These are phyloP conservation scores for Colletotrichum siamense DNA, from an alignment of 2,329 filamentous ascomycete species.

Conservation along the genomic window DNA sequence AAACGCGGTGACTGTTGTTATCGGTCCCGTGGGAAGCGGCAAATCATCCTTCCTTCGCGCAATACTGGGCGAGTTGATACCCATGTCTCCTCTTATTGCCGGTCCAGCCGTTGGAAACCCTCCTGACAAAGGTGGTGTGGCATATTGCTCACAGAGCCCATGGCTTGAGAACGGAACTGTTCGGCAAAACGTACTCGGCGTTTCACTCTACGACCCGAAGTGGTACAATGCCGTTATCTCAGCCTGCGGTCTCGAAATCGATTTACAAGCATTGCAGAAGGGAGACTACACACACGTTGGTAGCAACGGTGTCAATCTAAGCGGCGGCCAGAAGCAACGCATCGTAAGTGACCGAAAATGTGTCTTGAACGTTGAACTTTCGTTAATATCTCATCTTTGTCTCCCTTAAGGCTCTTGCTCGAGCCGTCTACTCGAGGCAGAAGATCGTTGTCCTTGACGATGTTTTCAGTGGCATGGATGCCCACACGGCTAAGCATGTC, in stretches of 20 bases:
- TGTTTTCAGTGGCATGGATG: conserved; percentile 14
- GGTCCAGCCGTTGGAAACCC: neutral
- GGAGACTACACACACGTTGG: neutral
- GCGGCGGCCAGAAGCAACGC: conserved; percentile 11
- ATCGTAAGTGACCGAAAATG: neutral
- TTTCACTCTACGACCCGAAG: neutral
- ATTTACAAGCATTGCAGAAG: neutral
- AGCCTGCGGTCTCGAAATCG: neutral
- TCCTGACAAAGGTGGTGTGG: neutral
- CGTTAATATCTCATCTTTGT: neutral
- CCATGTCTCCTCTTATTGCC: neutral
- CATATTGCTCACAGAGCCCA: conserved; percentile 1
- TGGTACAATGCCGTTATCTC: neutral
- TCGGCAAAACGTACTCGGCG: neutral
- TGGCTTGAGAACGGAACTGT: conserved; percentile 8
- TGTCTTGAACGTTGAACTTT: no score
- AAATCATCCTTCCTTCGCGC: conserved; percentile 8
- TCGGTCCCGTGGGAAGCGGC: conserved; percentile 16
- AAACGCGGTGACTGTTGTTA: neutral
- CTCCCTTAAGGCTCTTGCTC: neutral
- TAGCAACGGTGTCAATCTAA: neutral
- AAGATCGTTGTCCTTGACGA: conserved; percentile 8
- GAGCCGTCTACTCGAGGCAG: neutral
- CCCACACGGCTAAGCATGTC: neutral
- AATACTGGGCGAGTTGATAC: neutral